Evolutionary conservation across 2,329 filamentous ascomycete species (phyloP).

Genomic region (Verticillium dahliae): DNA sequence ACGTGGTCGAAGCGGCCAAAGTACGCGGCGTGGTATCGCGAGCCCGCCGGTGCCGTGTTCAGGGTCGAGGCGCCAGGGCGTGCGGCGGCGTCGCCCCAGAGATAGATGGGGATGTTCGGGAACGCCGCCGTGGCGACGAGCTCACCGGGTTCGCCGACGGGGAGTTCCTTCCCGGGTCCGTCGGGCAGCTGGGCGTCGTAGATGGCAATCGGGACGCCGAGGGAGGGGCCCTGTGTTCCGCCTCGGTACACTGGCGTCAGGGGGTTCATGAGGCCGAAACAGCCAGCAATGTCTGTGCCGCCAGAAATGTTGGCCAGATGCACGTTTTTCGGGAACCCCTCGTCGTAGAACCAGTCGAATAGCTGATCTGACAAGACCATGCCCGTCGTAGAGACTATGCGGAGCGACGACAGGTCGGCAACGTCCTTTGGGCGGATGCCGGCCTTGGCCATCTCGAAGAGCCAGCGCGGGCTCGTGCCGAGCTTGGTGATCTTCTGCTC

Average conservation of each 20-base stretch:
- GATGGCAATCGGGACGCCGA: conserved; percentile 45
- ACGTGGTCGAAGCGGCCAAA: conserved; percentile 59
- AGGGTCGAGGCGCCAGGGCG: conserved; percentile 8
- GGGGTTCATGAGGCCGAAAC: conserved; percentile 60
- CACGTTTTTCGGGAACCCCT: conserved; percentile 58
- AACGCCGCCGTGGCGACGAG: conserved; percentile 66
- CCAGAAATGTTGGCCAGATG: conserved; percentile 71
- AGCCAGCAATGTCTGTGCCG: conserved; percentile 65
- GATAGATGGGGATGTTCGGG: conserved; percentile 66
- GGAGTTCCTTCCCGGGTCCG: conserved; percentile 34
- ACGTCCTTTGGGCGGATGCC: conserved; percentile 55
- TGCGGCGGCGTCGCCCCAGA: conserved; percentile 47
- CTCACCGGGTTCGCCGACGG: conserved; percentile 63
- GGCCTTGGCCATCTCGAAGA: conserved; percentile 64
- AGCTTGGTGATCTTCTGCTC: conserved; percentile 64
- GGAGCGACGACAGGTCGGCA: conserved; percentile 55
- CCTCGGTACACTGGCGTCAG: conserved; percentile 59
- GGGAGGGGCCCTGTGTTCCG: conserved; percentile 41
- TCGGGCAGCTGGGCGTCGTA: conserved; percentile 58
- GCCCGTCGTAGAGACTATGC: conserved; percentile 63
- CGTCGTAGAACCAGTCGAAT: conserved; percentile 73
- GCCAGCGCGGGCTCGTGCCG: conserved; percentile 70
- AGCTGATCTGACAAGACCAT: conserved; percentile 74
- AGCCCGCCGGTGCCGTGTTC: conserved; percentile 33
- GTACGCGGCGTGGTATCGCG: conserved; percentile 54